Base-by-base conservation (phyloP, 2,329 filamentous ascomycete species). In the Aspergillus fischeri region DNA sequence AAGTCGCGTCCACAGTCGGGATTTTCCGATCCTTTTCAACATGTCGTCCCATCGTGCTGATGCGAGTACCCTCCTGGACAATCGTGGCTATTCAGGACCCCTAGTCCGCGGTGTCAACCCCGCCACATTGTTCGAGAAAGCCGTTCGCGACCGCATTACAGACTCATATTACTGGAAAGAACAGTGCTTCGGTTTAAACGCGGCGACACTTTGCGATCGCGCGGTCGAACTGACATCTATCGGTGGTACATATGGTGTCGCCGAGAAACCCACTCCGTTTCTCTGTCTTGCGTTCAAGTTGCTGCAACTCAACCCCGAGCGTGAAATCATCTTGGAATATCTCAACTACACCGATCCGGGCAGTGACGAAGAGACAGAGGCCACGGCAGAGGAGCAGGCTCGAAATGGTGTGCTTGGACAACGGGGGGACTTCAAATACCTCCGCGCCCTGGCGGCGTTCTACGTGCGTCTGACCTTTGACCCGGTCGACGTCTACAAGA, bases 111-210 rank as follows among this genome's bases (percentile, higher is more conserved):
- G 92, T 59, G 88, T 95, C 69, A 97, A 97, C 77, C 93, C 93
- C 0, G 90, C 92, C n/a, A 92, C 90, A 4, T 90, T 97, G 59
- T 90, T 97, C 83, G 93, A 97, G 75, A 96, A 96, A 74, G 89
- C 92, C 44, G 91, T 97, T 63, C 90, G 90, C 70, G 94, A 99
- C 77, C 92, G 94, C 71, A 97, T 99, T 75, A 86, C 92, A 65
- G 92, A 96, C 70, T 91, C 87, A 53, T 95, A 96, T 78, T 99
- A 96, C 80, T 99, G 92, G 89, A 97, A 97, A 76, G 94, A 97
- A 77, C 92, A 97, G 78, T 97, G 94, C 74, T 99, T 97, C 76
- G 94, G 90, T 45, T 82, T 99, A 63, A 99, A 97, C 78, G 83
- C 84, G 3, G 86, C 86, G 1, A 88, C 85, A 0, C 74, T 99